Base-by-base conservation (phyloP, 495 filamentous ascomycete species). In the Trichoderma gamsii region DNA sequence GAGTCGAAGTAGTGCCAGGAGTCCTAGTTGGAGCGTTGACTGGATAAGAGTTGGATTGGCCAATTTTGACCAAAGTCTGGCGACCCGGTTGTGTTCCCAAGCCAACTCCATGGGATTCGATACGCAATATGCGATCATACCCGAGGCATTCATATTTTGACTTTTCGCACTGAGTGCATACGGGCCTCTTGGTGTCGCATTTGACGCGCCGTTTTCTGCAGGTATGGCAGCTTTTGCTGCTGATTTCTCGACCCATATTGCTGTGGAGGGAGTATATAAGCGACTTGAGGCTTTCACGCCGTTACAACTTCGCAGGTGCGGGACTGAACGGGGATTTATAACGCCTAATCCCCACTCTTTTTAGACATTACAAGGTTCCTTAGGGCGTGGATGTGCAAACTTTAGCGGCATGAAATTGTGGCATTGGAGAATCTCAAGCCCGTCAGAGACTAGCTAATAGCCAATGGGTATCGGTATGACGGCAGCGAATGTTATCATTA, bases 141-240 rank as follows among this genome's bases (percentile, higher is more conserved):
- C 49, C 49, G 1, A 23, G 18, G n/a, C 49, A 52, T 23, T 52
- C 49, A 23, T 52, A 52, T 23, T 11, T 52, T 11, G 49, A 52
- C 21, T 23, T 52, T 21, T 21, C 18, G n/a, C 49, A 52, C n/a
- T 52, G 49, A 4, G 4, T 21, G 9, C 49, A 52, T 11, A 11
- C 9, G 2, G 49, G 49, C 49, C 9, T 52, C 70, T 77, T 76
- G 72, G 81, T 78, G 65, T 79, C 80, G 66, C 80, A 82, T 72
- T 81, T 81, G 9, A 82, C 77, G 64, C 81, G 81, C 32, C 80
- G 77, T 67, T 78, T 78, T 56, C 79, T 78, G 69, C 80, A 82
- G 56, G 80, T 81, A 69, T 77, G 80, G 75, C 80, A 68, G 49
- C 63, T 68, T 8, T 21, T 35, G 32, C 66, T 68, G 66, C 23